These are phyloP conservation scores for Microdochium nivale DNA, from an alignment of 2,329 filamentous ascomycete species.

Conservation along the genomic window DNA sequence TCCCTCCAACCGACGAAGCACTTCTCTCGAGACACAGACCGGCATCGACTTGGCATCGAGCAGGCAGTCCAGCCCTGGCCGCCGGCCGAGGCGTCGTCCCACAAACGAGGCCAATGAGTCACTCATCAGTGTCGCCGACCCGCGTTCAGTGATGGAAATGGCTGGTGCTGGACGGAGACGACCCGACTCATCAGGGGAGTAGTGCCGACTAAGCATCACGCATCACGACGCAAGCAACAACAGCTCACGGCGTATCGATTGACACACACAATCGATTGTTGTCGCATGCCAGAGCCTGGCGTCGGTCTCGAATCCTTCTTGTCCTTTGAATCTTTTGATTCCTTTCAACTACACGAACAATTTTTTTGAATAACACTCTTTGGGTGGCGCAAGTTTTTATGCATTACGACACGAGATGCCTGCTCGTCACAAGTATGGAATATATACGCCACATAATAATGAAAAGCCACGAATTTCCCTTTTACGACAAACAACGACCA, in stretches of 20 bases:
- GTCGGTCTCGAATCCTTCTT: too few species aligned
- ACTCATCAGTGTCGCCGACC: background rate
- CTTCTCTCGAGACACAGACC: background rate
- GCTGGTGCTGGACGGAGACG: background rate
- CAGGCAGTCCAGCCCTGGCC: background rate
- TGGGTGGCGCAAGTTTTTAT: background rate
- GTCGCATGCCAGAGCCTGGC: too few species aligned
- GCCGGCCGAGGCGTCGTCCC: background rate
- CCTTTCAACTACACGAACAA: background rate
- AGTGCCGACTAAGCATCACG: background rate
- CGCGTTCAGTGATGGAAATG: background rate
- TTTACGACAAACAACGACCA: background rate
- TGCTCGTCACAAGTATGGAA: background rate
- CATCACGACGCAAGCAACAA: background rate
- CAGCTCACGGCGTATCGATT: too few species aligned
- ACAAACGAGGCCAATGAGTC: background rate
- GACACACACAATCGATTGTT: too few species aligned
- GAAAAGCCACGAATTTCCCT: background rate
- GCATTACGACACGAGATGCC: background rate
- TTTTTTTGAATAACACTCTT: background rate
- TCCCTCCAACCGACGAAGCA: background rate
- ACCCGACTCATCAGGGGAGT: background rate
- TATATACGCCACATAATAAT: background rate
- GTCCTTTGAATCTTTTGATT: too few species aligned
- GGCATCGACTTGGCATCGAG: background rate